phyloP scores from a whole-genome alignment of 139 green algal genomes.

The Trebouxia sp. region DNA sequence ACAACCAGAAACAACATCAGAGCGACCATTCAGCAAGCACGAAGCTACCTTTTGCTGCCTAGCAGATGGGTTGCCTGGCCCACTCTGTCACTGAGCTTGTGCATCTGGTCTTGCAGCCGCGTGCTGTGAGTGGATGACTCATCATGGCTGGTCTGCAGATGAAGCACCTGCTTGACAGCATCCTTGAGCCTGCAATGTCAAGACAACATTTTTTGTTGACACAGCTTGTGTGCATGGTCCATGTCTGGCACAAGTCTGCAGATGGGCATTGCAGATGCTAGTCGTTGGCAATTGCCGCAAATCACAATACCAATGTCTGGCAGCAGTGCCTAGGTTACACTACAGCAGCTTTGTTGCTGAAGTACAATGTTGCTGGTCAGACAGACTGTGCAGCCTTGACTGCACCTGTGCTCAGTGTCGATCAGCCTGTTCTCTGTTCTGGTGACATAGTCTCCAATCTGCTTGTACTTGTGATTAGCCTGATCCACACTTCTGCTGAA shows the following conservation, averaged over 20 bases:
- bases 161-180: constrained; percentile 3
- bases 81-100: constrained; percentile 20
- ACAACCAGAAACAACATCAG: no score
- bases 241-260: not conserved
- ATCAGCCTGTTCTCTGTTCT: not conserved
- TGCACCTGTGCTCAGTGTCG: not conserved
- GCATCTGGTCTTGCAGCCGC: constrained; percentile 7
- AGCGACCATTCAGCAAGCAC: not conserved
- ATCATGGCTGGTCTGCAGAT: constrained; percentile 3
- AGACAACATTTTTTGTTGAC: not conserved
- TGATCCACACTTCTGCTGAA: constrained; percentile 17
- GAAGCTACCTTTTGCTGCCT: not conserved
- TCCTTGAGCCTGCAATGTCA: not conserved
- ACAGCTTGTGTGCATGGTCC: not conserved
- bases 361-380: no score
- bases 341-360: no score
- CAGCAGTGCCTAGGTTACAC: no score
- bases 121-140: not conserved
- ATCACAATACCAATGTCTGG: no score
- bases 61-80: constrained; percentile 18
- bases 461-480: not conserved
- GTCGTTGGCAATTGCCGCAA: no score
- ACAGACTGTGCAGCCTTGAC: not conserved
- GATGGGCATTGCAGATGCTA: no score
- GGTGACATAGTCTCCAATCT: not conserved